Percentiles rank a stretch among this genome's conserved stretches.
Evolutionary conservation across 2,329 filamentous ascomycete species (phyloP).

Genomic region (Nectriaceae sp.): DNA sequence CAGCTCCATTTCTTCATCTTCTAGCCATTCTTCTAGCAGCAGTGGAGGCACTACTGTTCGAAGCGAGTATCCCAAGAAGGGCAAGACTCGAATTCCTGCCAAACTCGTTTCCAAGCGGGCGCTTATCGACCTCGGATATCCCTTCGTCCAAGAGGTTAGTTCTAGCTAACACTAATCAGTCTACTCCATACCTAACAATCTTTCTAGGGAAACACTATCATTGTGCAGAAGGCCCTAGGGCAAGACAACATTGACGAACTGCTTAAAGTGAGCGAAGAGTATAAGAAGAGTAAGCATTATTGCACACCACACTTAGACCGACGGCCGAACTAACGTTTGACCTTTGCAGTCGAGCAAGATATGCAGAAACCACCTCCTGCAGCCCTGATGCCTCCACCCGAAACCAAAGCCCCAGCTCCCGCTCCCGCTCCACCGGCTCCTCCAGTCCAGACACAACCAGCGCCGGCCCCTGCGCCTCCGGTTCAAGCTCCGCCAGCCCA

Average conservation of each 20-base stretch:
- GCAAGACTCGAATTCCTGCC: slow-evolving; percentile 85
- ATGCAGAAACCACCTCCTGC: slow-evolving; percentile 21
- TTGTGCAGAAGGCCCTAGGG: slow-evolving; percentile 81
- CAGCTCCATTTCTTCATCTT: slow-evolving; percentile 46
- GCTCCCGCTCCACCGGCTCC: slow-evolving; percentile 32
- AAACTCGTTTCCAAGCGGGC: slow-evolving; percentile 79
- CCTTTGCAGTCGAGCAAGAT: slow-evolving; percentile 14
- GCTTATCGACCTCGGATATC: slow-evolving; percentile 82
- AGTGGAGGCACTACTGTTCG: slow-evolving; percentile 53
- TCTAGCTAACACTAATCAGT: background rate
- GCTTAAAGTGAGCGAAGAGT: slow-evolving; percentile 78
- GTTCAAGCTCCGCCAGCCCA: slow-evolving; percentile 1
- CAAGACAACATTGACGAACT: slow-evolving; percentile 92
- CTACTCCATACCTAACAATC: slow-evolving; percentile 8
- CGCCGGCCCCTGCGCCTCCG: background rate
- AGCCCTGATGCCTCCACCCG: slow-evolving; percentile 30
- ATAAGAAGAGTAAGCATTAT: slow-evolving; percentile 63
- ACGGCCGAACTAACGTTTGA: background rate
- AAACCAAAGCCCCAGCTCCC: slow-evolving; percentile 26
- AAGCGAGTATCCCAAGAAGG: slow-evolving; percentile 74
- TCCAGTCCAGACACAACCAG: slow-evolving; percentile 19
- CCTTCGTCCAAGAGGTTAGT: slow-evolving; percentile 81
- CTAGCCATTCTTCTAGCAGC: slow-evolving; percentile 48
- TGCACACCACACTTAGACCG: too few species aligned
- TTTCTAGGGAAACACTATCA: slow-evolving; percentile 71